Evolutionary conservation across 495 filamentous ascomycete genomes (phyloP), one percentile per base, ranked within the genome.

Genomic region (Aspergillus affinis): DNA sequence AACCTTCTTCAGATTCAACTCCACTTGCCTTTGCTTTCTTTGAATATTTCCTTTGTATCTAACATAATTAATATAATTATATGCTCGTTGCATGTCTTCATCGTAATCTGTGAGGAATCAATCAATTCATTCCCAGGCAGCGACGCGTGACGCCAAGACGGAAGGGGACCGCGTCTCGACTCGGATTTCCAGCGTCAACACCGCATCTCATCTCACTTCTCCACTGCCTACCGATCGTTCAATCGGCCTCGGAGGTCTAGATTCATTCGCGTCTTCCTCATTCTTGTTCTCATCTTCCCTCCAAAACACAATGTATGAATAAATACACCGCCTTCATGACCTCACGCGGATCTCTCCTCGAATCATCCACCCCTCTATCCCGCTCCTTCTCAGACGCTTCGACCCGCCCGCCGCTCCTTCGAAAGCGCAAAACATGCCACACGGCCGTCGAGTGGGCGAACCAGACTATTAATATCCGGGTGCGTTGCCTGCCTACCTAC

Each of bases 361-460:
- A 77, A 65, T 64, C 75, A 47, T 67, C 74, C 64, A 60, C 72
- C 44, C 62, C 77, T 56, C 74, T 76, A 62, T 48, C 46, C 21
- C 47, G 21, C 47, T 73, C 61, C 51, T 62, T 73, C 17, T 65
- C 63, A 51, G 65, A 74, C 51, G 53, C 61, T 47, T 26, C 23
- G 23, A 27, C 54, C 48, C 65, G 64, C 50, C 70, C 67, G 26
- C 70, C 67, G 26, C 63, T 65, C 3, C 55, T 62, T 15, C 77
- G 74, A 48, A 78, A 73, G 55, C 73, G 77, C 48, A 80, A 78
- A 55, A 57, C 65, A 49, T 57, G 51, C 21, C 53, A 66, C n/a
- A 48, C 53, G 2, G 55, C 60, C 48, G 63, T 68, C 57, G 69
- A 60, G 7, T 66, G 69, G 69, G 47, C 60, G 15, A 62, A 63